These are phyloP conservation scores for Capsella bursapastoris DNA, from an alignment of 345 rosid species.

Conservation along the genomic window DNA sequence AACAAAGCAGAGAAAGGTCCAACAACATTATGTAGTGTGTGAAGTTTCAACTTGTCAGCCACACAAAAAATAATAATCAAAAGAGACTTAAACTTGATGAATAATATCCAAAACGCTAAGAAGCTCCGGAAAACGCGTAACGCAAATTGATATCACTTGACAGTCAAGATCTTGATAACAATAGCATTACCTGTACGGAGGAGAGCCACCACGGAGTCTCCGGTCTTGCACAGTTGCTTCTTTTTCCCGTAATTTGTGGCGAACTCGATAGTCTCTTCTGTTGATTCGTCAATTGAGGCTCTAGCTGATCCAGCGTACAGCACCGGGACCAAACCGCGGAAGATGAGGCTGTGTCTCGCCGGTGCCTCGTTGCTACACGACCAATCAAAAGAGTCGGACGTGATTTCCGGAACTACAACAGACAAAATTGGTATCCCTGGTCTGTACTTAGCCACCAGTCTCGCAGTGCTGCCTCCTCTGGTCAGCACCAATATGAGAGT, in stretches of 20 bases:
- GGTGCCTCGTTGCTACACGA: conserved; percentile 87
- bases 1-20: background rate
- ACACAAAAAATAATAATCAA: background rate
- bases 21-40: background rate
- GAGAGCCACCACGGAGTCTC: conserved; percentile 89
- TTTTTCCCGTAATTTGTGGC: conserved; percentile 66
- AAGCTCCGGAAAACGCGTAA: background rate
- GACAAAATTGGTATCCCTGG: conserved; percentile 89
- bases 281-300: conserved; percentile 84
- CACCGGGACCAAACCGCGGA: conserved; percentile 76
- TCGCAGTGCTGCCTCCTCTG: conserved; percentile 92
- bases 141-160: conserved; percentile 45
- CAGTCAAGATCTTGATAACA: conserved; percentile 86
- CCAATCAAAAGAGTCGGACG: conserved; percentile 87
- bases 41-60: background rate
- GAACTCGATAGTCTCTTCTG: conserved; percentile 86
- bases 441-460: conserved; percentile 91
- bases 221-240: conserved; percentile 68
- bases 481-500: conserved; percentile 83
- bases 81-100: conserved; percentile 15
- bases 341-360: conserved; percentile 88
- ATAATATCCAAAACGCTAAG: conserved; percentile 12
- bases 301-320: conserved; percentile 87
- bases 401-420: conserved; percentile 83
- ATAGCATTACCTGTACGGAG: conserved; percentile 87